Conservation (phyloP, 2,329 filamentous ascomycete species). For the Mycosphaerella sp. region DNA sequence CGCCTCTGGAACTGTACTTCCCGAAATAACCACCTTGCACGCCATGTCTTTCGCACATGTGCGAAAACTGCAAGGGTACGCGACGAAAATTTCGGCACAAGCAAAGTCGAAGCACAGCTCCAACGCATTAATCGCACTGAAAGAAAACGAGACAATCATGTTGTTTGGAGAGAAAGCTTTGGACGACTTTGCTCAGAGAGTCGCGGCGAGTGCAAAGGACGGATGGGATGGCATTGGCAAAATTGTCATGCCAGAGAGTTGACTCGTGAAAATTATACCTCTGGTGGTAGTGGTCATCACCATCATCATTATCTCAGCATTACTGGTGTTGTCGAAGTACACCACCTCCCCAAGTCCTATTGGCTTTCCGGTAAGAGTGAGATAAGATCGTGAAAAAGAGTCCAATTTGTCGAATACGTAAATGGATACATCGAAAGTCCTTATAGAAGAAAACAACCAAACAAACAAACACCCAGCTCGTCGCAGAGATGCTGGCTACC, state of each 20-base stretch:
- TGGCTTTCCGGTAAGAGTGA: too few species aligned
- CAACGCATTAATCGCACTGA: slow-evolving; percentile 1
- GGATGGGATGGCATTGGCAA: slow-evolving; percentile 30
- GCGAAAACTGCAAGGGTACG: slow-evolving; percentile 21
- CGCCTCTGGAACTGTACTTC: background rate
- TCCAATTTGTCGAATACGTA: too few species aligned
- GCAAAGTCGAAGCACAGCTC: background rate
- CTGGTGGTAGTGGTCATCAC: background rate
- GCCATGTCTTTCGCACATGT: slow-evolving; percentile 6
- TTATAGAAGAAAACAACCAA: too few species aligned
- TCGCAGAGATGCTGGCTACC: too few species aligned
- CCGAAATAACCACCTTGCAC: background rate
- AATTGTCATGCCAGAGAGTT: slow-evolving; percentile 11
- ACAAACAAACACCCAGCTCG: too few species aligned
- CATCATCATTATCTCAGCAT: background rate
- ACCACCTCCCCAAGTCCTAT: too few species aligned
- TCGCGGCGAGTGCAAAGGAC: slow-evolving; percentile 22
- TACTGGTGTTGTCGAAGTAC: background rate
- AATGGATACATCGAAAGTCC: too few species aligned
- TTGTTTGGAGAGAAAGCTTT: slow-evolving; percentile 16
- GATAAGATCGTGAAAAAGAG: too few species aligned
- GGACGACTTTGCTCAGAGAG: slow-evolving; percentile 18
- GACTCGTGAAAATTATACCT: background rate
- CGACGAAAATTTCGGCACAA: slow-evolving; percentile 17
- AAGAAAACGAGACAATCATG: slow-evolving; percentile 9